Conservation (phyloP, 768 basidiomycete species). For the Mycena galericulata region DNA sequence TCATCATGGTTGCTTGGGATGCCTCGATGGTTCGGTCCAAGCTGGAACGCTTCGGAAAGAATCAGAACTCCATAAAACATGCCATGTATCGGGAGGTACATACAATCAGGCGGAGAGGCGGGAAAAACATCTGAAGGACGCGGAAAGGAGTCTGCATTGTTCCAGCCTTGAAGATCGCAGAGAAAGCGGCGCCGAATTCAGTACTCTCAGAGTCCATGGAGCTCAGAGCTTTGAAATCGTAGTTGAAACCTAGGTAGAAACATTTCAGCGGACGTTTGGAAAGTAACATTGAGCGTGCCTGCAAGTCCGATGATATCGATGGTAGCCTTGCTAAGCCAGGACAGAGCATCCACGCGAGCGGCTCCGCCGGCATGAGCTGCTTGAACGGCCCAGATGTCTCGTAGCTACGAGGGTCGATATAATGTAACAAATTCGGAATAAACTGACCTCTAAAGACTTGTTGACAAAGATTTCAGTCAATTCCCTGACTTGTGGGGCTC, state of each 20-base stretch:
- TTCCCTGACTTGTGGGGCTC: slow-evolving; percentile 56
- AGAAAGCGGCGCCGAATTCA: no score
- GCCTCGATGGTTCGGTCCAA: slow-evolving; percentile 42
- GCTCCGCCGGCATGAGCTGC: slow-evolving; percentile 31
- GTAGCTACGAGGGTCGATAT: slow-evolving; percentile 39
- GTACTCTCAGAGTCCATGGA: no score
- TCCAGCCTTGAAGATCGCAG: no score
- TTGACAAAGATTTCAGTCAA: slow-evolving; percentile 54
- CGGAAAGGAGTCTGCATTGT: no score
- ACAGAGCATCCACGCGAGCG: slow-evolving; percentile 57
- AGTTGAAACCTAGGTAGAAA: slow-evolving; percentile 30
- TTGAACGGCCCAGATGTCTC: slow-evolving; percentile 47
- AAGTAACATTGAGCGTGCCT: slow-evolving; percentile 60
- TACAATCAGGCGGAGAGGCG: no score
- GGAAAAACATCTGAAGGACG: no score
- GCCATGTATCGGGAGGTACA: no score
- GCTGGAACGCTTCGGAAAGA: slow-evolving; percentile 45
- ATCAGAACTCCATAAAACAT: no score
- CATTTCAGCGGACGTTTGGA: slow-evolving; percentile 46
- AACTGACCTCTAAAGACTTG: slow-evolving; percentile 48
- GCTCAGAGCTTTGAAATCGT: slow-evolving; percentile 32
- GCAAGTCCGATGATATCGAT: slow-evolving; percentile 71
- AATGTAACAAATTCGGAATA: background rate
- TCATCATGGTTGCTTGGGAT: slow-evolving; percentile 56
- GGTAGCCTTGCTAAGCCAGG: slow-evolving; percentile 65